A percentile compares a stretch with the other conserved stretches of the same genome.
phyloP scores from a whole-genome alignment of 441 rosid species.

The Kokia cookei region DNA sequence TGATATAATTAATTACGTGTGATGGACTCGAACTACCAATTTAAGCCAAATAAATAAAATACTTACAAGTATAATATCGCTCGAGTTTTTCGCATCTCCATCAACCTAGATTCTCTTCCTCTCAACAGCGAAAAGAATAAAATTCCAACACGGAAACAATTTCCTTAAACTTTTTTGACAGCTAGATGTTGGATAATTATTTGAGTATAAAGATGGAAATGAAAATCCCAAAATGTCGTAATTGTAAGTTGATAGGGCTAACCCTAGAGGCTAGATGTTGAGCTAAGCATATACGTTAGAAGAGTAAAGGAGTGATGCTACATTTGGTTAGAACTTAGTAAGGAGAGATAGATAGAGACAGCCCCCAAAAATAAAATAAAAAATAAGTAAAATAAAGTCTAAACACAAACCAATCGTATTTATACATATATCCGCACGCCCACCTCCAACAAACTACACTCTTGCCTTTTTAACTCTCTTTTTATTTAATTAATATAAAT shows the following conservation, averaged over 20 bases:
- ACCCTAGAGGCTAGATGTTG: not conserved
- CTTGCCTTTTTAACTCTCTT: not conserved
- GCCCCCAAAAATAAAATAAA: too few relatives aligned
- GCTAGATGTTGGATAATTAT: too few relatives aligned
- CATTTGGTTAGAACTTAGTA: too few relatives aligned
- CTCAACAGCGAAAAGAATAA: too few relatives aligned
- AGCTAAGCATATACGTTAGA: not conserved
- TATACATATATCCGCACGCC: not conserved
- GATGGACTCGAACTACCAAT: too few relatives aligned
- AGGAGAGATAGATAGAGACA: not conserved
- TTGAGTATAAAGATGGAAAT: too few relatives aligned
- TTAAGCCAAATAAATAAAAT: too few relatives aligned
- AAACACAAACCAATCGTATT: not conserved
- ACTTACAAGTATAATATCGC: accelerated
- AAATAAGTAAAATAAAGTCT: not conserved
- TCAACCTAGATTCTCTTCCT: accelerated
- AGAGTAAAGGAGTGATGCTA: not conserved
- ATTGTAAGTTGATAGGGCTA: not conserved
- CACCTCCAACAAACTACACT: not conserved
- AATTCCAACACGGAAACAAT: too few relatives aligned
- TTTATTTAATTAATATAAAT: not conserved
- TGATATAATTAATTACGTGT: too few relatives aligned
- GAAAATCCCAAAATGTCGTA: too few relatives aligned
- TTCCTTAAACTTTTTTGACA: too few relatives aligned
- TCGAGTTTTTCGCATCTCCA: accelerated